Evolutionary conservation across 768 basidiomycete genomes (phyloP).

Genomic region (Sporobolomyces pararoseus): DNA sequence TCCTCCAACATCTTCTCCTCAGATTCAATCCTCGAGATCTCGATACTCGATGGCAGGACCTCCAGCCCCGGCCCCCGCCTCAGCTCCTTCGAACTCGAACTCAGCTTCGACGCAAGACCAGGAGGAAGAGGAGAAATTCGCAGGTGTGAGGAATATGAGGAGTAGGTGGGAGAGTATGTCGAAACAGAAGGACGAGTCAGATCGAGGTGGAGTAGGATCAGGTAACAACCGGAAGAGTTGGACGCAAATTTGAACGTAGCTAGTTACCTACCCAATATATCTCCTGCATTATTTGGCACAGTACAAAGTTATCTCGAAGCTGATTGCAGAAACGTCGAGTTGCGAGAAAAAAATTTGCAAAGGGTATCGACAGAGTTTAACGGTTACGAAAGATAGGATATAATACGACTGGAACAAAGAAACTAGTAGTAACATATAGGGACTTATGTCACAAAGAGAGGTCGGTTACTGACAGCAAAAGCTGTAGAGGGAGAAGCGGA

Average conservation of each 20-base stretch:
- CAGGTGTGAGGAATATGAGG: constrained; percentile 43
- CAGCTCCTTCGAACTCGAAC: neutral
- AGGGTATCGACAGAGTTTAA: neutral
- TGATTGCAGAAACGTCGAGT: too few relatives aligned
- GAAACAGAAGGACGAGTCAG: neutral
- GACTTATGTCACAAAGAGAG: constrained; percentile 20
- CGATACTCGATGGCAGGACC: neutral
- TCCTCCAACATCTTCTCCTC: constrained; percentile 15
- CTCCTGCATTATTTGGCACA: too few relatives aligned
- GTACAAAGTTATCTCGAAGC: too few relatives aligned
- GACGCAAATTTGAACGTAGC: constrained; percentile 14
- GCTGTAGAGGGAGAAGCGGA: neutral
- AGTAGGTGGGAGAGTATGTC: constrained; percentile 42
- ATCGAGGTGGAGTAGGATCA: neutral
- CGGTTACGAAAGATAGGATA: neutral
- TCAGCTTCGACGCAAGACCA: neutral
- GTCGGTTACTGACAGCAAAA: too few relatives aligned
- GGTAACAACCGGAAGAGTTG: constrained; percentile 21
- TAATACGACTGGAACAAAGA: neutral
- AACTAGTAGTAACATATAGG: too few relatives aligned
- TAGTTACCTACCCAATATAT: too few relatives aligned
- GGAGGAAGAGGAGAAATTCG: constrained; percentile 40
- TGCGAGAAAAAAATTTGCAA: neutral
- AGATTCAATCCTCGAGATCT: neutral
- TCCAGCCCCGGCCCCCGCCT: neutral